Evolutionary conservation across 257 asterid genomes (phyloP), one percentile per base, ranked within the genome.

Genomic region (Petrea volubilis): DNA sequence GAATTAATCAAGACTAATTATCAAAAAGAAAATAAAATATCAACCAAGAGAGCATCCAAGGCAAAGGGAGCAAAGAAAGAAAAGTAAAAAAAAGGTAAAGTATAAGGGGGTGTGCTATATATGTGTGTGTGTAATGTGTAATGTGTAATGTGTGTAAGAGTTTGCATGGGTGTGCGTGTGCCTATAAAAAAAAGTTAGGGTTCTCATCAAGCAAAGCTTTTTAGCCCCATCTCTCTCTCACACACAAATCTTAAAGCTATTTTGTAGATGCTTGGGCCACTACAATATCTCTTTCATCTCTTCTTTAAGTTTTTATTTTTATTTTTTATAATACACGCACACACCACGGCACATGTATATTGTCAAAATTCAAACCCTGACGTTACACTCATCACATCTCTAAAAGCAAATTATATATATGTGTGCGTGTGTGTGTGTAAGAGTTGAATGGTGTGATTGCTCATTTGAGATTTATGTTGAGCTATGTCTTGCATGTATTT

Each of bases 91-190:
- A 83, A 87, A 79, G 77, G 60, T 47, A 76, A 81, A 60, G 77
- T 7, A 23, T 62, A 74, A 46, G 79, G 58, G 61, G 62, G 49
- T n/a, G 61, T 18, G 69, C n/a, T n/a, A n/a, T n/a, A n/a, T n/a
- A n/a, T n/a, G n/a, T n/a, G n/a, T n/a, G 62, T 28, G n/a, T 51
- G 49, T 61, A 51, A 13, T 50, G 43, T 58, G 24, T 64, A 41
- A 18, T 38, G 55, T 36, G 64, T 53, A 51, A 17, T 20, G 34
- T n/a, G 60, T 38, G 73, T 51, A 71, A 23, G 71, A 20, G 40
- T 55, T 38, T 77, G 55, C 82, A 78, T 80, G 84, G 75, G 70
- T 70, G 87, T 79, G 83, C 73, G 86, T 84, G 84, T 67, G 76
- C 57, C 69, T 67, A 40, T 4, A 29, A 71, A 5, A 29, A 71